Evolutionary conservation across 306 rosid species (phyloP).

Genomic region (Fragaria ananassa): DNA sequence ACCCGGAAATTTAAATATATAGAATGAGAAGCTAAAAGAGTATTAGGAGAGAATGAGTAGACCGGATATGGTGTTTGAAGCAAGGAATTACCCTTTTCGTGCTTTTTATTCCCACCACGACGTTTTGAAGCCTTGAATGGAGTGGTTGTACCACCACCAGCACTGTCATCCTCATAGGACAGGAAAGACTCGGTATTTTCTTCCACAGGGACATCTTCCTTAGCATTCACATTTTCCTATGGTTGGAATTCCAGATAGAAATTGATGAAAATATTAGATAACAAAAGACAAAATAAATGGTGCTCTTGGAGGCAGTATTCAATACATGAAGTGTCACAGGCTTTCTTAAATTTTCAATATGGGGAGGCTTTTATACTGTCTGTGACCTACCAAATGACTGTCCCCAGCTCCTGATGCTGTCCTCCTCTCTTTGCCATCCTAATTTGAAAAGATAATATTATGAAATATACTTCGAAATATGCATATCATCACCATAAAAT

Average conservation of each 20-base stretch:
- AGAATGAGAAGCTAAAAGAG: not conserved
- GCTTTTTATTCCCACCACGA: conserved; percentile 20
- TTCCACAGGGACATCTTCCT: conserved; percentile 20
- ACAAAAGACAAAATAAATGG: conserved; percentile 14
- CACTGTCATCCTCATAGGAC: conserved; percentile 37
- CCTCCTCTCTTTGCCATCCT: conserved; percentile 39
- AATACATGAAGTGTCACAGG: conserved; percentile 3
- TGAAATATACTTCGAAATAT: not conserved
- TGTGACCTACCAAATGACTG: conserved; percentile 32
- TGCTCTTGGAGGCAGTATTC: conserved; percentile 13
- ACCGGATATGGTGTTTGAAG: not conserved
- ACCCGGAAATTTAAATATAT: not conserved
- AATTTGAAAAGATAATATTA: conserved; percentile 6
- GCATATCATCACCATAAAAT: not conserved
- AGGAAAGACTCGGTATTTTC: conserved; percentile 38
- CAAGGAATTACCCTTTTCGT: conserved; percentile 34
- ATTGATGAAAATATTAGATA: conserved; percentile 17
- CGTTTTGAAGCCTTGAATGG: conserved; percentile 37
- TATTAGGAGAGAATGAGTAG: too few species aligned
- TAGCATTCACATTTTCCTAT: conserved; percentile 32
- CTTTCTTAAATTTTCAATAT: not conserved
- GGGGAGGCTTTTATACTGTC: not conserved
- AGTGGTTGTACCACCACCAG: conserved; percentile 31
- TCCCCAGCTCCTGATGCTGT: conserved; percentile 19
- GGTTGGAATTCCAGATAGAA: conserved; percentile 19